Conservation (phyloP, 345 rosid species). For the Populus deltoides region DNA sequence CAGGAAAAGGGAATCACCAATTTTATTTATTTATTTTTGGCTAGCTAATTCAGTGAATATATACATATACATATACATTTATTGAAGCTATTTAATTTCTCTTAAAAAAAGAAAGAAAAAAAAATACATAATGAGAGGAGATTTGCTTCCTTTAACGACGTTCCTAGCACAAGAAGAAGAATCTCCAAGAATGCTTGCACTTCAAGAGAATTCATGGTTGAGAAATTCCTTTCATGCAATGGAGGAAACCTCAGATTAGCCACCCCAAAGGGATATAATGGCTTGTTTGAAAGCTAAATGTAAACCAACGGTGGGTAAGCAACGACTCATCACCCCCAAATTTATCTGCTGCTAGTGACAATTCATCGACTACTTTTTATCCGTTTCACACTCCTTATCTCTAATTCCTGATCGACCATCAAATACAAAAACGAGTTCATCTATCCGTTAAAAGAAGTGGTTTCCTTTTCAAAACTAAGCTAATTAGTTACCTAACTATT, state of each 20-base stretch:
- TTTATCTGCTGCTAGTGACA: background rate
- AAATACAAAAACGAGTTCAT: background rate
- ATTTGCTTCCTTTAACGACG: background rate
- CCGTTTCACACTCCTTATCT: background rate
- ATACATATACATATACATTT: too few species aligned
- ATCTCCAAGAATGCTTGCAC: conserved; percentile 19
- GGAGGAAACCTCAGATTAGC: conserved; percentile 1
- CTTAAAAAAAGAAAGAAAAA: too few species aligned
- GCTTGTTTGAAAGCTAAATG: conserved; percentile 39
- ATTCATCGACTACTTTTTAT: background rate
- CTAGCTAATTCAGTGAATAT: too few species aligned
- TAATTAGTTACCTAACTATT: background rate
- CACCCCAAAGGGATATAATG: conserved; percentile 5
- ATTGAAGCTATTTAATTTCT: too few species aligned
- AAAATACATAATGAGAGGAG: too few species aligned
- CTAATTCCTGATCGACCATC: too few species aligned
- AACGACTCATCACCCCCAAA: conserved; percentile 1
- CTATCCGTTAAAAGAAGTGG: background rate
- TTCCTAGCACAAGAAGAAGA: background rate
- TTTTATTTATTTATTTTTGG: too few species aligned
- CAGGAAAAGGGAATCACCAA: too few species aligned
- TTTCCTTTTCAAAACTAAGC: background rate
- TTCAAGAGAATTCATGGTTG: conserved; percentile 37
- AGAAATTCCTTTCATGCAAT: conserved; percentile 43
- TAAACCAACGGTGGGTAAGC: conserved; percentile 43